Evolutionary conservation across 2,329 filamentous ascomycete genomes (phyloP), one percentile per base, ranked within the genome.

Genomic region (Falciphora oryzae): DNA sequence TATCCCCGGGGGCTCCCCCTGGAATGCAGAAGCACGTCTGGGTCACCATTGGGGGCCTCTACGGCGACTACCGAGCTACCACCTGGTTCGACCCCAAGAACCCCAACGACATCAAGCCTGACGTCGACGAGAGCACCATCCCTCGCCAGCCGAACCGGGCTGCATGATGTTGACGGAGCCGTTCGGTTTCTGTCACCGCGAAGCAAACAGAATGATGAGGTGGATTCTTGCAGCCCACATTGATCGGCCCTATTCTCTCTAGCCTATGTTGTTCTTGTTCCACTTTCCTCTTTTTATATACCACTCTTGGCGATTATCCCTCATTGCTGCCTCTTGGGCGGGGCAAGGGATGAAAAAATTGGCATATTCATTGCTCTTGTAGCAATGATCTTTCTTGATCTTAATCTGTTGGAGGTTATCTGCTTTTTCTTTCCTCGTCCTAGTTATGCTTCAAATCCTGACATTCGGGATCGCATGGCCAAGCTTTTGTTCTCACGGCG

Each of bases 21-120:
- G 3, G n/a, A 56, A 68, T 2, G 80, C 83, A 69, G 38, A 89
- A 89, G 76, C 85, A 89, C 68, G 85, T 89, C 59, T 89, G 87
- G 87, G 85, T 88, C 18, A 88, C 85, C 4, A 85, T 89, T 62
- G 87, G 87, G n/a, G 85, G 85, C 3, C 78, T 85, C 64, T 80
- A 81, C 75, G 85, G 85, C 18, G 87, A 89, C 69, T 76, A 79
- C 70, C 77, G 85, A 32, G 75, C 82, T 63, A 83, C 82, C 44
- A 82, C 83, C 22, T 77, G 81, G 62, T 83, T 87, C 27, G 85
- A 87, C 66, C 83, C 83, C 16, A 77, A 80, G 58, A 80, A 76
- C 66, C 84, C 85, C 2, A 77, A 77, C 65, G 82, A 83, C 69
- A 72, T 87, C 31, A 83, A 83, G 1, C 80, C 81, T 60, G 84